These are phyloP conservation scores for Alternaria angustiovoidea DNA, from an alignment of 2,329 filamentous ascomycete species.

Conservation along the genomic window DNA sequence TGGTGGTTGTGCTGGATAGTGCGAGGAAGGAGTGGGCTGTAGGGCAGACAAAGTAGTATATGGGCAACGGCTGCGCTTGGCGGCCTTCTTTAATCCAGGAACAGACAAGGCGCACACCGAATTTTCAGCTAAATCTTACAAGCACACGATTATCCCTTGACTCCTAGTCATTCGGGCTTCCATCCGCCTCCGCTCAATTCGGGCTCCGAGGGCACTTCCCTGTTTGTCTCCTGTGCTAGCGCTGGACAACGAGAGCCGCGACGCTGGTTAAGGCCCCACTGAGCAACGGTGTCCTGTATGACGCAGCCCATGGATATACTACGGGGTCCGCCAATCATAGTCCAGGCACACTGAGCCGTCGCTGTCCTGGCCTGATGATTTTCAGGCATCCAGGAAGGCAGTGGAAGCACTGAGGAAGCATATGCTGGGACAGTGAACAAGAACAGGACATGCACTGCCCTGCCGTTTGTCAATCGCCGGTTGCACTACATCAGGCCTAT, in stretches of 20 bases:
- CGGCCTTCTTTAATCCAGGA: conserved; percentile 10
- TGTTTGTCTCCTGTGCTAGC: conserved; percentile 19
- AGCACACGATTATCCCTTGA: conserved; percentile 14
- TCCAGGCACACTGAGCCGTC: background rate
- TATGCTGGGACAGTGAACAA: background rate
- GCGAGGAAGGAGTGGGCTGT: conserved; percentile 5
- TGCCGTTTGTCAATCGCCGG: background rate
- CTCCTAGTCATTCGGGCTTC: conserved; percentile 15
- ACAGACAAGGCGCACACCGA: conserved; percentile 16
- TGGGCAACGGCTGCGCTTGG: conserved; percentile 13
- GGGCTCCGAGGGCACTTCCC: conserved; percentile 17
- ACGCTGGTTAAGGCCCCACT: conserved; percentile 17
- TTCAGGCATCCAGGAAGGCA: conserved; percentile 1
- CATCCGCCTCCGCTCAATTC: conserved; percentile 14
- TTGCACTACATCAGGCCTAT: background rate
- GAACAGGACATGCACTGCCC: conserved; percentile 3
- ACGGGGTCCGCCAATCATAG: conserved; percentile 10
- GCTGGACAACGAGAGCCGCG: conserved; percentile 12
- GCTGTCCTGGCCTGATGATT: background rate
- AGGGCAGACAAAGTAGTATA: conserved; percentile 8
- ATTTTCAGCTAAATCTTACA: conserved; percentile 21
- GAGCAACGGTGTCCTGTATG: conserved; percentile 17
- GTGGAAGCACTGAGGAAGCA: background rate
- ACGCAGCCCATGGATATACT: conserved; percentile 13
- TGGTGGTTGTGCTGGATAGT: conserved; percentile 5